phyloP scores from a whole-genome alignment of 345 rosid species.

The Lepidium africanum region DNA sequence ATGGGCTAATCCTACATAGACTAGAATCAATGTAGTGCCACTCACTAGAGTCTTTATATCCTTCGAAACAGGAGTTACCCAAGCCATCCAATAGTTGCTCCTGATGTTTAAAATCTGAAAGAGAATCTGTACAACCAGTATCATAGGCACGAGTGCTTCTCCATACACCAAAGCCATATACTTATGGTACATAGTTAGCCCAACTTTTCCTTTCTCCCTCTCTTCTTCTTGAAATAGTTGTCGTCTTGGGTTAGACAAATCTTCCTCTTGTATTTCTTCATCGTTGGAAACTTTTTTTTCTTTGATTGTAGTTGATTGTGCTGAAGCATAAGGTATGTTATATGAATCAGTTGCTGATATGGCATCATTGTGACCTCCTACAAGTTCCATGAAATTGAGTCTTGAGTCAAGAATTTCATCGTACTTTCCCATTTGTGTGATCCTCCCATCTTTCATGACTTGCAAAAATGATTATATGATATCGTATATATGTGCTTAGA shows the following conservation, averaged over 20 bases:
- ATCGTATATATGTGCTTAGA: neutral
- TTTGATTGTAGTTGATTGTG: slow-evolving; percentile 12
- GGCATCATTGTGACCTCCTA: slow-evolving; percentile 54
- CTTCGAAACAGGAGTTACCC: slow-evolving; percentile 52
- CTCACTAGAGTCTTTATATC: slow-evolving; percentile 36
- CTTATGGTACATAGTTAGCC: slow-evolving; percentile 52
- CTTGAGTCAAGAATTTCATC: slow-evolving; percentile 39
- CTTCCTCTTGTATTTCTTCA: slow-evolving; percentile 28
- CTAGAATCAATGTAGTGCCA: slow-evolving; percentile 36
- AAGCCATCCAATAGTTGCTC: slow-evolving; percentile 85
- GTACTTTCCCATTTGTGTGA: slow-evolving; percentile 65
- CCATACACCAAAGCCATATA: slow-evolving; percentile 59
- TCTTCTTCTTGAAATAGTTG: slow-evolving; percentile 77
- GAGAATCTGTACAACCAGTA: slow-evolving; percentile 47
- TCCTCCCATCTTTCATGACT: slow-evolving; percentile 80
- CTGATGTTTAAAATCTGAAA: slow-evolving; percentile 64
- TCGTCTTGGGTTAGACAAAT: slow-evolving; percentile 29
- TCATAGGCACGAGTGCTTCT: slow-evolving; percentile 61
- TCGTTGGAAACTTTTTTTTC: slow-evolving; percentile 21
- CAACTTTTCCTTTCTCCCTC: slow-evolving; percentile 66
- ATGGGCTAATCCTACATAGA: slow-evolving; percentile 43
- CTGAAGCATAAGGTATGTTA: slow-evolving; percentile 38
- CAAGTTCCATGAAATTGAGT: slow-evolving; percentile 61
- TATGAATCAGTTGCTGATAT: slow-evolving; percentile 33
- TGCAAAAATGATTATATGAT: slow-evolving; percentile 25